A percentile compares a stretch with the other conserved stretches of the same genome.
Conservation (phyloP, 768 basidiomycete genomes). For the Russula griseocarnosa region DNA sequence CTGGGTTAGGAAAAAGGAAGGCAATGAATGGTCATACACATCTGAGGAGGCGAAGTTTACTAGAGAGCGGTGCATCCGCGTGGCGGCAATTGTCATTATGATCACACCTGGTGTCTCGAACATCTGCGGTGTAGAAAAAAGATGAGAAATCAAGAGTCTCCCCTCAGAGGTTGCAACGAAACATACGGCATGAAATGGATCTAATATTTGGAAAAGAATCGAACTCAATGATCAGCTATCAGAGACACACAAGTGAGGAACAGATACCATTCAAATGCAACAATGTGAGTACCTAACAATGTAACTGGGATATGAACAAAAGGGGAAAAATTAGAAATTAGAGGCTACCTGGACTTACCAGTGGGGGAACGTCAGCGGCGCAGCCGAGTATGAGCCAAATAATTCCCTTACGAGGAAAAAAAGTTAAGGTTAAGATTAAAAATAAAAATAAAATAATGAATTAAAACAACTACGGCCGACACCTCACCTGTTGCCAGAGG, state of each 20-base stretch:
- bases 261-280: not conserved
- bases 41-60: not conserved
- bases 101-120: not conserved
- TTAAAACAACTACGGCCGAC: not conserved
- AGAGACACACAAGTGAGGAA: not conserved
- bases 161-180: not conserved
- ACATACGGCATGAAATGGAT: not conserved
- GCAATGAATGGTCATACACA: not conserved
- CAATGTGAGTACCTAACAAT: not conserved
- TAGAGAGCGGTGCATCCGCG: constrained; percentile 1
- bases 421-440: not conserved
- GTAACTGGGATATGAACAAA: not conserved
- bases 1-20: not conserved
- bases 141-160: not conserved
- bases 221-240: not conserved
- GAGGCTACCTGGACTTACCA: not conserved
- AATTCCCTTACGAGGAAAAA: not conserved
- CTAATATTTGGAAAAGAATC: not conserved
- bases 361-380: not conserved
- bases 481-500: not conserved
- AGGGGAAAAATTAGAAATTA: not conserved
- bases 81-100: not conserved
- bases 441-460: not conserved
- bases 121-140: not conserved
- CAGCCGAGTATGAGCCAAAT: not conserved